Evolutionary conservation across 192 early-diverging fungal species (phyloP), one percentile per base, ranked within the genome.

Genomic region (Martensiomyces pterosporus): DNA sequence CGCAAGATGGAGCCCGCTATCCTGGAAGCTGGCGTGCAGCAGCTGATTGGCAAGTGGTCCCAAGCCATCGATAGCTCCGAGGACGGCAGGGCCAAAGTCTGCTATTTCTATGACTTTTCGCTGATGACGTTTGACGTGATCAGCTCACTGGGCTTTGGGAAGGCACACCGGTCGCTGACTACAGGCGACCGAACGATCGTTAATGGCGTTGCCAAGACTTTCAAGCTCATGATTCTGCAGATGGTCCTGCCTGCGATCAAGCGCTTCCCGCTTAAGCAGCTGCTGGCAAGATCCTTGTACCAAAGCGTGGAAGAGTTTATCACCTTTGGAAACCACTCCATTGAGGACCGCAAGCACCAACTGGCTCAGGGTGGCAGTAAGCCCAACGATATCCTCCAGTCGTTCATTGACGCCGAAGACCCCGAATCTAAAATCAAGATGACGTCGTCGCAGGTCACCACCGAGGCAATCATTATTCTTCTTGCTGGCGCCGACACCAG

Each of bases 71-170:
- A 24, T 10, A 18, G 26, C 0, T 26, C 61, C 15, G 18, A 12
- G 0, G 48, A 16, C 9, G 52, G 48, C 29, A 13, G 18, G 0
- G 60, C 37, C 4, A 24, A 38, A 1, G 24, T 73, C 18, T 43
- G 46, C 47, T 73, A 73, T 24, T 37, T 47, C 26, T 29, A 55
- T 16, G 69, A 73, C 16, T 66, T 66, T 45, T 35, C 39, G 37
- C 49, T 61, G 0, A 61, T 66, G 63, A 54, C 57, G 0, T 73
- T 73, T 47, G 69, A 73, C 32, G 33, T 73, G 0, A 73, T 73
- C 12, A 39, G 57, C 24, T 52, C 62, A 2, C 47, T 73, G 16
- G 69, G 63, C 9, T 73, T 66, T 39, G 69, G 69, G 1, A 47
- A 57, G 4, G 19, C 52, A 12, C 61, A 66, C 19, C 38, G 65